Evolutionary conservation across 1,139 yeast genomes (phyloP), one percentile per base, ranked within the genome.

Genomic region (Candida buenavistaensis): DNA sequence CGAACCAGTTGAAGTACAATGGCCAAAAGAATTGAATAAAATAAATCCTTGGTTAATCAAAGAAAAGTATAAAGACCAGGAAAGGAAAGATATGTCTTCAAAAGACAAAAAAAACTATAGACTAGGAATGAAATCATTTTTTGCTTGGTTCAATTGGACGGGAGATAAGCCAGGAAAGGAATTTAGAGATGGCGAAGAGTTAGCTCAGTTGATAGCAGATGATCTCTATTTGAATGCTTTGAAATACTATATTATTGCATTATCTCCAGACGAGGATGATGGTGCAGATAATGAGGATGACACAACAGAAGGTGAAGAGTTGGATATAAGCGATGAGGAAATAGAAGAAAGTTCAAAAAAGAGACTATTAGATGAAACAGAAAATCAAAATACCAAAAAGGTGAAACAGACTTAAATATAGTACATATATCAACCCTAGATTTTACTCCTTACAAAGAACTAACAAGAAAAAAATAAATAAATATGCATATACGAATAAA

Each of bases 91-190:
- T 10, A 59, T 63, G 47, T 46, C 69, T 4, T 47, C 61, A 22
- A 76, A 72, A 12, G 82, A 80, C 28, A 82, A 82, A 54, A 78
- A 74, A 47, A 64, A 65, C 32, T 82, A 82, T 51, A 62, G 89
- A 39, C 50, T 68, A 19, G 89, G 89, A 3, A 82, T 82, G 88
- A 79, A 79, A 50, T 78, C 87, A 5, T 76, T 83, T 48, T 82
- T 82, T 55, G 78, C 87, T 3, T 83, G 84, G 78, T 82, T 82
- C 50, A 62, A 64, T 30, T 83, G 92, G 92, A 82, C 90, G 0
- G 92, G 90, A 1, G 55, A 54, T 33, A 80, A 79, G 48, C 82
- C 84, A 1, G 86, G 86, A 1, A 82, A 82, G 51, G 90, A 83
- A 50, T 82, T 77, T 50, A 72, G 89, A 44, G 68, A 71, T 43